Evolutionary conservation across 345 rosid species (phyloP), one percentile per base, ranked within the genome.

Genomic region (Bruguiera gymnorhiza): DNA sequence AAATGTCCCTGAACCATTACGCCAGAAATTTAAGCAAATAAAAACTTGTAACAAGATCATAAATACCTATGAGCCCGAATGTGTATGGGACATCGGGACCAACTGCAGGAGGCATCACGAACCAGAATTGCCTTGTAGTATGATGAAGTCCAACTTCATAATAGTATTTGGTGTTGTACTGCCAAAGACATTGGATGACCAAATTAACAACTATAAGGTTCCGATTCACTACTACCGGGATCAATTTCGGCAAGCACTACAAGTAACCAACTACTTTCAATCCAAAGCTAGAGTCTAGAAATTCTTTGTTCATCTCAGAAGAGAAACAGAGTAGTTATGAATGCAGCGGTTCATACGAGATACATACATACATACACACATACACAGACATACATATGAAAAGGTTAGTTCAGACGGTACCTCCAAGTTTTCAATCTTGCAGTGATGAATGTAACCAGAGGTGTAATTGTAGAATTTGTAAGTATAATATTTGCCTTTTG

Each of bases 401-500:
- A 43, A 13, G 5, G 18, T 43, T 43, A 4, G 16, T 43, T 53
- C 23, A 23, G 36, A 36, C 63, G 46, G 60, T 57, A 91, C 98
- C 98, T 88, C 76, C 36, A 93, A 74, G 59, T 86, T 73, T 82
- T 79, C 76, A 70, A 94, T 81, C 65, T 78, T 69, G 76, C 91
- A 88, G 75, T 94, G 98, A 71, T 94, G 97, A 73, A 94, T 94
- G 62, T 81, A 87, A 65, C 96, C 96, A 62, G 98, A 94, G 69
- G 84, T 82, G 79, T 91, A 91, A 61, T 89, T 78, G 77, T 69
- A 77, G 70, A 19, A 94, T 62, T 72, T 82, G 60, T 94, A 94
- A 43, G 85, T 82, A 18, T 27, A 30, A 60, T 70, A 27, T 74
- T 81, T 83, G 73, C 97, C 97, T 53, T 67, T 51, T 1, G 90